Evolutionary conservation across 805 yeast species (phyloP).

Genomic region (Dipodascus albidus): DNA sequence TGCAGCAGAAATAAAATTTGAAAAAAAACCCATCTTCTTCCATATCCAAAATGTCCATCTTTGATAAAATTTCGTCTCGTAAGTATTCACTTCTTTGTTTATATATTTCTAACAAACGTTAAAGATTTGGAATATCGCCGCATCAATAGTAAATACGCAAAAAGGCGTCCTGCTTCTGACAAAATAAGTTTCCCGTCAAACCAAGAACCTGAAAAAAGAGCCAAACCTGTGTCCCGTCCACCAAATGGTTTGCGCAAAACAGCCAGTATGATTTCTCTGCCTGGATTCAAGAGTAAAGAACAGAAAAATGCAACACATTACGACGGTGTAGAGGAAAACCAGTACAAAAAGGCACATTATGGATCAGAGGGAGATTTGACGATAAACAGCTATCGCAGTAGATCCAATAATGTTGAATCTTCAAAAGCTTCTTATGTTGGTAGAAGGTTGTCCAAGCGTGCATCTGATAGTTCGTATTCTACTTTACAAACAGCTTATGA

Average conservation of each 20-base stretch:
- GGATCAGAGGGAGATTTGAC: neutral
- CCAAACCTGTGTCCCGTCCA: neutral
- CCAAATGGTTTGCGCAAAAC: neutral
- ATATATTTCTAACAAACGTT: neutral
- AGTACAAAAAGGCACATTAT: neutral
- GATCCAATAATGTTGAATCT: neutral
- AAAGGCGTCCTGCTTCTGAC: neutral
- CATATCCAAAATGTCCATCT: constrained; percentile 6
- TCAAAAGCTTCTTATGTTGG: neutral
- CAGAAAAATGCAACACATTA: neutral
- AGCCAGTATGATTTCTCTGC: neutral
- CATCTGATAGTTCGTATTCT: neutral
- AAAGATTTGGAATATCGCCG: neutral
- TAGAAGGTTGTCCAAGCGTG: neutral
- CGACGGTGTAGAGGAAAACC: neutral
- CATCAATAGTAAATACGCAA: neutral
- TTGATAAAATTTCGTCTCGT: neutral
- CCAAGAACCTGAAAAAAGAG: too few species aligned
- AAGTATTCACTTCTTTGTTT: neutral
- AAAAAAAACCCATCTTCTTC: constrained; percentile 2
- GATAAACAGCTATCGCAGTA: neutral
- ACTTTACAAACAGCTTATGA: constrained; percentile 9
- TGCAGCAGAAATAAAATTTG: neutral
- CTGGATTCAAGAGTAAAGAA: neutral
- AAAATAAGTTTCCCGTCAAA: neutral